Percentiles rank a stretch among this genome's conserved stretches.
phyloP scores from a whole-genome alignment of 2,329 filamentous ascomycete species.

The Epichloe glyceriae region DNA sequence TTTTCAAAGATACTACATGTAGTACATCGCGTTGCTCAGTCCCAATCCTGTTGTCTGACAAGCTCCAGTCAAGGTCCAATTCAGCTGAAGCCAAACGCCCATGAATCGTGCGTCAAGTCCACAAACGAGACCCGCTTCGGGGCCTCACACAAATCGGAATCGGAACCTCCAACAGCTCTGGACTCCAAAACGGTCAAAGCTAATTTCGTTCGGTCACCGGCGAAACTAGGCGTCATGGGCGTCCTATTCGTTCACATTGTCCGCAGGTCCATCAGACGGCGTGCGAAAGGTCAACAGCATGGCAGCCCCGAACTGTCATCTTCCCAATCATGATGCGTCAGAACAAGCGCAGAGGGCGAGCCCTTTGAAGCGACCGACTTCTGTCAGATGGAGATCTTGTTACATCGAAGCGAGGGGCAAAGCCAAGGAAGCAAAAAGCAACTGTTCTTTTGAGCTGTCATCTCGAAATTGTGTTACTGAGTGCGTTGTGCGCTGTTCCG shows the following conservation, averaged over 20 bases:
- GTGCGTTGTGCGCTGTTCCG: background rate
- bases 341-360: background rate
- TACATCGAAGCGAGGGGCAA: constrained; percentile 2
- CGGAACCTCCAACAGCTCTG: background rate
- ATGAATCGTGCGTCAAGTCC: background rate
- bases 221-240: background rate
- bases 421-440: background rate
- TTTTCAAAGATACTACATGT: background rate
- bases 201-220: background rate
- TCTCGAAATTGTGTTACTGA: background rate
- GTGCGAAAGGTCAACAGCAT: background rate
- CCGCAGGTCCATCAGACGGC: background rate
- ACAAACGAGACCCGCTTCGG: background rate
- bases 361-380: background rate
- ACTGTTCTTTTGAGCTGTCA: background rate
- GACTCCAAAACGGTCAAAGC: background rate
- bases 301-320: background rate
- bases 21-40: background rate
- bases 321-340: background rate
- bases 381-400: background rate
- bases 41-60: background rate
- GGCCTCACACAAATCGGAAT: background rate
- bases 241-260: background rate
- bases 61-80: background rate
- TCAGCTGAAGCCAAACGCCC: background rate